Evolutionary conservation across 2,329 filamentous ascomycete species (phyloP), one percentile per base, ranked within the genome.

Genomic region (Tolypocladium album): DNA sequence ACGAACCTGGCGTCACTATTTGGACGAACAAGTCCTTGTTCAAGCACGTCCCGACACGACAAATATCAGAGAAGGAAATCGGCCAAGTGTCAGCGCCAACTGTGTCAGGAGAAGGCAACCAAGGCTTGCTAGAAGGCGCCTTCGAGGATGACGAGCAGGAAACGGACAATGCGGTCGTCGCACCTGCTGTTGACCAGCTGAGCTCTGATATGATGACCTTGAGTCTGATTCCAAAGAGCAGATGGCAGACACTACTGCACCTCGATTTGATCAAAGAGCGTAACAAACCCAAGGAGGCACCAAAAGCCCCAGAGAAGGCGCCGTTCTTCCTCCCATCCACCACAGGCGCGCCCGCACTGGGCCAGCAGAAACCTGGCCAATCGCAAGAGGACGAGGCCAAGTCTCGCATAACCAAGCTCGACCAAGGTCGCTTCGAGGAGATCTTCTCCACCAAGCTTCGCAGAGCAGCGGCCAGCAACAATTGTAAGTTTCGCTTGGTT

Each of bases 11-110:
- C 15, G 88, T 99, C n/a, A 88, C 90, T 66, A 84, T 99, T 56
- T 99, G 94, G 93, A 97, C 90, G 27, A 99, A 99, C 75, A 90
- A 90, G 69, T 88, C 89, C 0, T 79, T 97, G 1, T 99, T 96
- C 78, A 89, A 87, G 60, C 92, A 96, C 67, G 86, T 96, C 0
- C 88, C 92, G 0, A 95, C 92, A 1, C 82, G 88, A 24, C 90
- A 94, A 67, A 89, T 99, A 61, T 87, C 88, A 4, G 90, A 95
- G 64, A 82, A 84, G 59, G 86, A 90, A 55, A 84, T 96, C 52
- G 78, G 78, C 9, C 76, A 84, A 15, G 81, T 91, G 22, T 75
- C 80, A 6, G 82, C 82, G 2, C 92, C 92, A 0, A 92, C 89
- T 0, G 84, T 84, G 4, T 95, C 92, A 20, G 92, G 92, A 53